Evolutionary conservation across 768 basidiomycete genomes (phyloP), one percentile per base, ranked within the genome.

Genomic region (Brasilioporus rufonigricans): DNA sequence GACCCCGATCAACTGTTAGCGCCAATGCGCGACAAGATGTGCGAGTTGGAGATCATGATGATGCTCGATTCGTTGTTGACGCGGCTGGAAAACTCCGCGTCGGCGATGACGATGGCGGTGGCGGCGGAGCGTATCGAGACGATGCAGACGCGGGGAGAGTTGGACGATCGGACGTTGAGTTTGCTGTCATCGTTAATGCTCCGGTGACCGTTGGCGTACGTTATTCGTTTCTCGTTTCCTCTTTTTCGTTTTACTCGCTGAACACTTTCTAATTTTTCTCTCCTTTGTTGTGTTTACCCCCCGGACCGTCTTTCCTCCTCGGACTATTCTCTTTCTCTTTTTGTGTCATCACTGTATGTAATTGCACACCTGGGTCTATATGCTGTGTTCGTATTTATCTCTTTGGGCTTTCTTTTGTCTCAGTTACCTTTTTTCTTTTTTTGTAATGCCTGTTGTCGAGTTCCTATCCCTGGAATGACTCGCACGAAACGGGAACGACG

Each of bases 11-110:
- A 83, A 43, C 74, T 92, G 33, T 63, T 93, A 3, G 92, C 94
- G 0, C 70, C 79, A 11, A 79, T 95, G 70, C 74, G 76, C 56
- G 85, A 88, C 48, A 84, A 82, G 57, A 82, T 86, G 61, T 77
- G 81, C 27, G 92, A 94, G 60, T 70, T 77, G 18, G 89, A 95
- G 55, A 71, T 94, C 49, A 80, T 85, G 71, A 71, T 80, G 55
- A 72, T 91, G n/a, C 76, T 97, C 31, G 89, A 93, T 61, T 89
- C 86, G 13, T 66, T 96, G 48, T 76, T 87, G 29, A 73, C 82
- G 9, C 79, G 94, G 40, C 84, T 94, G 50, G 86, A 91, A 66
- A 93, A 94, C 65, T 81, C 88, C 3, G 71, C 84, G 26, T 66
- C 73, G 33, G 65, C 75, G 41, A 64, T 71, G 47, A 38, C 59